Base-by-base conservation (phyloP, 306 rosid species). In the Quercus alba region DNA sequence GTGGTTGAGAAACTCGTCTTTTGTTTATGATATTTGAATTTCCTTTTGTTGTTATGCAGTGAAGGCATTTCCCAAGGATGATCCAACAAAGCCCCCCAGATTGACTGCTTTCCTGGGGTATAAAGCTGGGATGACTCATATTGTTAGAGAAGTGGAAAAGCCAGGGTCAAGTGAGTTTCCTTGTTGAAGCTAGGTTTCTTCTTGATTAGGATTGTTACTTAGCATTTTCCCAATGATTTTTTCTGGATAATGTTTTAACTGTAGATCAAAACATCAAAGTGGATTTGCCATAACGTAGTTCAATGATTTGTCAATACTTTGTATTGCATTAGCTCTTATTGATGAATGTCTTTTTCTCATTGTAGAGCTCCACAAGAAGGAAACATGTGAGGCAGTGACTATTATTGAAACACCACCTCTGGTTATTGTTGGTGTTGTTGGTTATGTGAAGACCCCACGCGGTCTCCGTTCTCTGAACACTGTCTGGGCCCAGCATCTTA, bases 111-210 rank as follows among this genome's bases (percentile, higher is more conserved):
- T 93, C 76, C 31, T 89, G 70, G 97, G 97, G 9, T 91, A 89
- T 82, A 93, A 93, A 84, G 89, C 97, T 70, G 97, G 97, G 72
- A 91, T 91, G 96, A 93, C 97, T 41, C 97, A 93, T 82, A 89
- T 91, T 68, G 92, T 93, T 13, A 86, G 97, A 73, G 97, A 93
- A 54, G 97, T 91, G 1, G 97, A 93, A 80, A 93, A 93, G 35
- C 97, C 96, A 23, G 96, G 96, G 46, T 93, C 97, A 75, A 93
- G 97, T 92, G 88, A 88, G 97, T 75, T 73, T 57, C 21, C 20
- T 56, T 2, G 20, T 30, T 26, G 3, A 35, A 19, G 33, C 14
- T 61, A 10, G 14, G 55, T 5, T 66, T n/a, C 7, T 25, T 21
- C 6, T 33, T 25, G 77, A 56, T 13, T 52, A 5, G 28, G 69